These are phyloP conservation scores for Leptographium wingfieldii DNA, from an alignment of 2,329 filamentous ascomycete species.

Conservation along the genomic window DNA sequence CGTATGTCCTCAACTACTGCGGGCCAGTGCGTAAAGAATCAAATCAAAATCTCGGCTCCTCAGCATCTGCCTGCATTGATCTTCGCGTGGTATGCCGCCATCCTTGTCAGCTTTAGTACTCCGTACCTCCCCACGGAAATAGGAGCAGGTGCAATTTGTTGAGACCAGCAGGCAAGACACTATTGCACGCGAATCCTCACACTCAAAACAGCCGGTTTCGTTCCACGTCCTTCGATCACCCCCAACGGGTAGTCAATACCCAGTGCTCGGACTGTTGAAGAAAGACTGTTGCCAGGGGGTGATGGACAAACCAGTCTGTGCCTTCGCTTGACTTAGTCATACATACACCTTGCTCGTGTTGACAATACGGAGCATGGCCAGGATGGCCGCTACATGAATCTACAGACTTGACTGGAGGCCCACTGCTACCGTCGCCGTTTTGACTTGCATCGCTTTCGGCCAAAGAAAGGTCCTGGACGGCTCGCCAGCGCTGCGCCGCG, in stretches of 20 bases:
- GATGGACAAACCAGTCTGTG: not conserved
- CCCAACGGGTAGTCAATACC: not conserved
- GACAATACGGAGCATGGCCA: not conserved
- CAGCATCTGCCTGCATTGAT: constrained; percentile 10
- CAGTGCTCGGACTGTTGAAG: not conserved
- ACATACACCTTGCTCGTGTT: not conserved
- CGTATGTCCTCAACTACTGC: not conserved
- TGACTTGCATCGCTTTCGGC: not conserved
- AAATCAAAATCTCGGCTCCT: constrained; percentile 7
- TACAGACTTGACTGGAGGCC: constrained; percentile 1
- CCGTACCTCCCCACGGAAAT: not conserved
- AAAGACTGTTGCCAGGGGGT: not conserved
- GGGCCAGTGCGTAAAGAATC: not conserved
- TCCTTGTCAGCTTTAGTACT: constrained; percentile 6
- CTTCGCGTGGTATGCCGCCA: constrained; percentile 6
- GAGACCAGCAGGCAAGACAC: not conserved
- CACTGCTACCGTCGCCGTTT: constrained; percentile 1
- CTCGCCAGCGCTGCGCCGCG: not conserved
- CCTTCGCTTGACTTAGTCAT: not conserved
- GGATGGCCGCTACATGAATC: not conserved
- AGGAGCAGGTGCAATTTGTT: not conserved
- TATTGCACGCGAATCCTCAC: not conserved
- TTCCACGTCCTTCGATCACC: too few species aligned
- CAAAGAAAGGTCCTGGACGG: not conserved
- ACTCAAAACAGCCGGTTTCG: too few species aligned